phyloP scores from a whole-genome alignment of 75 land plant species.

The Pseudotsuga menziesii region DNA sequence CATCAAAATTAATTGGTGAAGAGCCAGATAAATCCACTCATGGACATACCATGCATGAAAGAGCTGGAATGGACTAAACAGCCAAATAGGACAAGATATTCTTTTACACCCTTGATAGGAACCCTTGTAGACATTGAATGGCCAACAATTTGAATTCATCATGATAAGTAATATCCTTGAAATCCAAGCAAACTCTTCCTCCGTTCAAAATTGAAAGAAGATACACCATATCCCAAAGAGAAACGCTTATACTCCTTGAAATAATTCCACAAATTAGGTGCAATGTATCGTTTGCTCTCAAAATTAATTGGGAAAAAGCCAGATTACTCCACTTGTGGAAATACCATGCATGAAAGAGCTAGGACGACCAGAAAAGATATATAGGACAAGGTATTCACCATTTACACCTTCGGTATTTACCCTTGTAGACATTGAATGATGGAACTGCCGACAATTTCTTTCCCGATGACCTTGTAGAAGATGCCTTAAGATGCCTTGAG shows the following conservation, averaged over 20 bases:
- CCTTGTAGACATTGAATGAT: background rate
- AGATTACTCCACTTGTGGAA: background rate
- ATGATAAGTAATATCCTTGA: too few species aligned
- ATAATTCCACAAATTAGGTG: background rate
- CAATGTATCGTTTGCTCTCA: background rate
- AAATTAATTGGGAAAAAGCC: background rate
- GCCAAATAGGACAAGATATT: background rate
- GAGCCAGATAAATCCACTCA: background rate
- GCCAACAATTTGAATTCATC: too few species aligned
- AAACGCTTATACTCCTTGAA: background rate
- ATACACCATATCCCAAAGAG: background rate
- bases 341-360: background rate
- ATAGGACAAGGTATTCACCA: background rate
- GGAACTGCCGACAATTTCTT: background rate
- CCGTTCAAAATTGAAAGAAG: background rate
- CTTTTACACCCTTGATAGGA: too few species aligned
- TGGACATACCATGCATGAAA: background rate
- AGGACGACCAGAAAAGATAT: background rate
- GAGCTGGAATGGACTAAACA: background rate
- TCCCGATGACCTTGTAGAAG: too few species aligned
- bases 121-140: background rate
- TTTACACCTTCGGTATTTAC: too few species aligned
- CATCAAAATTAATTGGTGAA: background rate
- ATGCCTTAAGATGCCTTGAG: too few species aligned
- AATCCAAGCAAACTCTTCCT: background rate